These are phyloP conservation scores for Celoporthe dispersa DNA, from an alignment of 2,329 filamentous ascomycete genomes.

Conservation along the genomic window DNA sequence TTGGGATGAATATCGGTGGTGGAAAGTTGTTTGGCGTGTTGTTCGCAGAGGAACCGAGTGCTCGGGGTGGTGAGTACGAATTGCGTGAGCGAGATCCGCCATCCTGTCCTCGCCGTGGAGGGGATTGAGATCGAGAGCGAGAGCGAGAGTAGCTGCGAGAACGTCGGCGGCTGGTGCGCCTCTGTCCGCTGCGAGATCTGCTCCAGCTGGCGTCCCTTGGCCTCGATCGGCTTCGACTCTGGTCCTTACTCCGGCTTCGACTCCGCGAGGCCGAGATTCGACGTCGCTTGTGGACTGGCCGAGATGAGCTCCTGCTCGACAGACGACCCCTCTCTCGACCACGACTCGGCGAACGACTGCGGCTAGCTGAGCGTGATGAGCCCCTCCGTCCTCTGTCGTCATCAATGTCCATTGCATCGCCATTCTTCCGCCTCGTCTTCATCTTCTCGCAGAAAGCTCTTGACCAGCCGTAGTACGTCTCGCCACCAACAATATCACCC, in stretches of 20 bases:
- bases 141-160: conserved; percentile 32
- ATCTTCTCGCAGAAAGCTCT: conserved; percentile 79
- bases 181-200: conserved; percentile 10
- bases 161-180: conserved; percentile 37
- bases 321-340: conserved; percentile 37
- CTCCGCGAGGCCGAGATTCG: conserved; percentile 44
- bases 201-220: conserved; percentile 27
- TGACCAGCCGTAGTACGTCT: conserved; percentile 91
- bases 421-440: conserved; percentile 59
- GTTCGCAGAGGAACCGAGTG: neutral
- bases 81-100: conserved; percentile 38
- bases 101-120: conserved; percentile 33
- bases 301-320: conserved; percentile 41
- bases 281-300: conserved; percentile 46
- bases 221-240: conserved; percentile 28
- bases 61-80: conserved; percentile 26
- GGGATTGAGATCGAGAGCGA: conserved; percentile 32
- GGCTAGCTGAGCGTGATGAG: conserved; percentile 38
- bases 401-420: conserved; percentile 31
- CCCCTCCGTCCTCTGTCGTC: conserved; percentile 42
- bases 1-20: conserved; percentile 27
- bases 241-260: conserved; percentile 33
- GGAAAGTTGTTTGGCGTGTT: conserved; percentile 13
- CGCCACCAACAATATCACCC: conserved; percentile 66
- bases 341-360: conserved; percentile 40